A percentile compares a stretch with the other conserved stretches of the same genome.
These are phyloP conservation scores for Salvia sclarea DNA, from an alignment of 305 asterid genomes.

Conservation along the genomic window DNA sequence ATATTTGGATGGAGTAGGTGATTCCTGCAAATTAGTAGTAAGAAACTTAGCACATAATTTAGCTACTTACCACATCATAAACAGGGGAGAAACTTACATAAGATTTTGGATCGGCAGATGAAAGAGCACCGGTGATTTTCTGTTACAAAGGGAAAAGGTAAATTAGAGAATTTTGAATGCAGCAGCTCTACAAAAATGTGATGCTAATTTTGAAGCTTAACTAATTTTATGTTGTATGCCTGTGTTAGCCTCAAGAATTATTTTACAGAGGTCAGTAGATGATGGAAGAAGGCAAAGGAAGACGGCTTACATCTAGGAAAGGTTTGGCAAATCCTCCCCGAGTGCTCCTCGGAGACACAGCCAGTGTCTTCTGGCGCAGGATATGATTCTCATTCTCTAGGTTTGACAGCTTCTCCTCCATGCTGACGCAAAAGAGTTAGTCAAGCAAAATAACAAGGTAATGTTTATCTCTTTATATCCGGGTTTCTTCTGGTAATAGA, in stretches of 20 bases:
- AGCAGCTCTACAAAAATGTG: neutral
- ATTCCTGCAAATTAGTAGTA: conserved; percentile 61
- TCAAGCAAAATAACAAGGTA: conserved; percentile 24
- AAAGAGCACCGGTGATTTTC: conserved; percentile 69
- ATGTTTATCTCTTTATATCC: conserved; percentile 10
- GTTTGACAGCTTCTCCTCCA: conserved; percentile 78
- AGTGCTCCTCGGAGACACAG: conserved; percentile 68
- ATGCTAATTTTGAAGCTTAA: conserved; percentile 11
- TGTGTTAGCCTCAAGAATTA: conserved; percentile 1
- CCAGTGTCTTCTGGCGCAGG: conserved; percentile 77
- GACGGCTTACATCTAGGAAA: conserved; percentile 66
- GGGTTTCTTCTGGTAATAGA: neutral
- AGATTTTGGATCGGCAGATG: conserved; percentile 70
- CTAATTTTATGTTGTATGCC: conserved; percentile 13
- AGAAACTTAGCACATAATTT: conserved; percentile 30
- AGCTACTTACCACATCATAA: conserved; percentile 24
- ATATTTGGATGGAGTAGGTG: conserved; percentile 91
- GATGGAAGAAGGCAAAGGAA: conserved; percentile 29
- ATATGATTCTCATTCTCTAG: conserved; percentile 74
- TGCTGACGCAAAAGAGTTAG: conserved; percentile 49
- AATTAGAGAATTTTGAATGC: conserved; percentile 28
- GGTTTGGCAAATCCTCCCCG: conserved; percentile 69
- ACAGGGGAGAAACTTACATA: conserved; percentile 52
- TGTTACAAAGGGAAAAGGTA: conserved; percentile 41
- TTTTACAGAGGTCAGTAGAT: conserved; percentile 13